phyloP scores from a whole-genome alignment of 257 asterid genomes.

The Solanum chiquidenum region DNA sequence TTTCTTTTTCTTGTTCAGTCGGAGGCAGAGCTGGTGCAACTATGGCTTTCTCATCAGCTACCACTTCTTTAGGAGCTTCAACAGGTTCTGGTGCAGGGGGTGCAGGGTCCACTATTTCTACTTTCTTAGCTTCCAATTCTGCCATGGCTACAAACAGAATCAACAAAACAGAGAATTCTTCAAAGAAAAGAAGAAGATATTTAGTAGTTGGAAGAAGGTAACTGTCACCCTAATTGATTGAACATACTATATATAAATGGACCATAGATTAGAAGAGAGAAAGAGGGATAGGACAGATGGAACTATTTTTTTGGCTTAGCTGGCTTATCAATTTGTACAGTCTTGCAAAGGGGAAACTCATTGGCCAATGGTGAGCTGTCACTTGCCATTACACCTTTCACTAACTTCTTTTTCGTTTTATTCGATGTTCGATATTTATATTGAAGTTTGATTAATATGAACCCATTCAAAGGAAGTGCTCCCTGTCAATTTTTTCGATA shows the following conservation, averaged over 20 bases:
- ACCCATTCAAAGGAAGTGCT: not conserved
- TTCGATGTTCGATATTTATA: not conserved
- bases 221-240: not conserved
- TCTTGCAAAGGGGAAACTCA: not conserved
- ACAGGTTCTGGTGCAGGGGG: conserved; percentile 13
- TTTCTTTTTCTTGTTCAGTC: conserved; percentile 23
- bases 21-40: conserved; percentile 26
- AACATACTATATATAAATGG: not conserved
- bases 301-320: not conserved
- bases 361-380: not conserved
- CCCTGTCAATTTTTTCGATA: not conserved
- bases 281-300: not conserved
- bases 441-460: not conserved
- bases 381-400: not conserved
- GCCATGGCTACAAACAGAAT: conserved; percentile 27
- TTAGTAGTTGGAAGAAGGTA: not conserved
- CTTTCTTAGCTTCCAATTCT: conserved; percentile 41
- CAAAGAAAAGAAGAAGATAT: conserved; percentile 4
- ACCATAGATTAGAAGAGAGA: not conserved
- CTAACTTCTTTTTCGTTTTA: not conserved
- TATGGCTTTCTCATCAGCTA: conserved; percentile 61
- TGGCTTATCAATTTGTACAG: not conserved
- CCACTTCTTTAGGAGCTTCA: conserved; percentile 46
- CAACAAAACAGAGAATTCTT: not conserved
- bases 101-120: conserved; percentile 11